Evolutionary conservation across 2,329 filamentous ascomycete species (phyloP).

Genomic region (Fusarium zealandicum): DNA sequence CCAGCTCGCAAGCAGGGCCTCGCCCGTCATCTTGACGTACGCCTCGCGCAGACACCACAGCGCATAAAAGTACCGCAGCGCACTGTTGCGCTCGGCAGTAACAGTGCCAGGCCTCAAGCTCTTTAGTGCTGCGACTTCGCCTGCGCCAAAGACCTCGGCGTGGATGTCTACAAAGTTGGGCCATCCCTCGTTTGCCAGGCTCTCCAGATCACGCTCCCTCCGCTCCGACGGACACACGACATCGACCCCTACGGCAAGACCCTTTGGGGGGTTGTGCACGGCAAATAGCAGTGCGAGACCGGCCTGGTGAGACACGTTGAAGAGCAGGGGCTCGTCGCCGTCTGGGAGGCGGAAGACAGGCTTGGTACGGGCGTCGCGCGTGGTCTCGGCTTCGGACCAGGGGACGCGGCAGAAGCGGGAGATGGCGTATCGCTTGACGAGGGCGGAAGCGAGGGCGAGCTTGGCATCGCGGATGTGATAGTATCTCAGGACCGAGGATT

Average conservation of each 20-base stretch:
- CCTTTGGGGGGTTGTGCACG: constrained; percentile 45
- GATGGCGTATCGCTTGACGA: constrained; percentile 77
- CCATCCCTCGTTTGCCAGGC: constrained; percentile 67
- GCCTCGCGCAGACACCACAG: constrained; percentile 83
- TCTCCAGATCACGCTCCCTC: constrained; percentile 64
- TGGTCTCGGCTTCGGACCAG: constrained; percentile 66
- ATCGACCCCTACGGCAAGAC: constrained; percentile 70
- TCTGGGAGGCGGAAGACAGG: constrained; percentile 59
- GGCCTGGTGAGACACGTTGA: constrained; percentile 83
- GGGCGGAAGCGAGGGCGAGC: constrained; percentile 74
- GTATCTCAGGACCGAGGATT: constrained; percentile 64
- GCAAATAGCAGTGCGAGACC: constrained; percentile 75
- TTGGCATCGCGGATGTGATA: constrained; percentile 76
- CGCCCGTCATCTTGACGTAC: constrained; percentile 83
- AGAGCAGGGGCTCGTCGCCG: constrained; percentile 60
- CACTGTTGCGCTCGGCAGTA: constrained; percentile 53
- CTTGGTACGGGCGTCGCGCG: constrained; percentile 63
- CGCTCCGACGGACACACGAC: constrained; percentile 79
- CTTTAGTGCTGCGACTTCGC: constrained; percentile 70
- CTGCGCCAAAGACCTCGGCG: constrained; percentile 70
- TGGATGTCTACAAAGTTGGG: constrained; percentile 74
- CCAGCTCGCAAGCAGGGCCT: constrained; percentile 78
- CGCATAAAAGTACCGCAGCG: constrained; percentile 75
- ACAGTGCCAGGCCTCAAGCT: constrained; percentile 42
- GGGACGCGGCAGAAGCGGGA: constrained; percentile 63